Evolutionary conservation across 345 rosid species (phyloP).

Genomic region (Salix purpurea): DNA sequence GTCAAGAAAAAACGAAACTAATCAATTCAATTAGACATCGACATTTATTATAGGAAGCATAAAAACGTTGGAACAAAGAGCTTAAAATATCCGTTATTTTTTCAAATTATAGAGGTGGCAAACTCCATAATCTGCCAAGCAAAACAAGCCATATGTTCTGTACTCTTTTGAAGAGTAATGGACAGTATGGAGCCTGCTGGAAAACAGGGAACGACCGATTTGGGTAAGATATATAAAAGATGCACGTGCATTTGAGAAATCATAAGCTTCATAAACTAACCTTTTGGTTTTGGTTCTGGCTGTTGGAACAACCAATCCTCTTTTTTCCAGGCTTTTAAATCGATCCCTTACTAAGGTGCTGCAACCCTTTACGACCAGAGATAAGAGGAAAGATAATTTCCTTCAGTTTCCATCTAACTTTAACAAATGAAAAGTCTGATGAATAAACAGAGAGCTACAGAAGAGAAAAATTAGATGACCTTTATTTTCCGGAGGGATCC

Average conservation of each 20-base stretch:
- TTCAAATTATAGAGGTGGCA: neutral
- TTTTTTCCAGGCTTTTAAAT: constrained; percentile 82
- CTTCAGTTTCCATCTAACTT: neutral
- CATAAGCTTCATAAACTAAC: constrained; percentile 28
- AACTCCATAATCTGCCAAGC: neutral
- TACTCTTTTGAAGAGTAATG: neutral
- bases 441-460: constrained; percentile 3
- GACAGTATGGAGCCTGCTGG: neutral
- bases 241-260: neutral
- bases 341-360: constrained; percentile 82
- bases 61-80: neutral
- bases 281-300: constrained; percentile 47
- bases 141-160: neutral
- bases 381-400: neutral
- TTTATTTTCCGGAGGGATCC: constrained; percentile 86
- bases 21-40: neutral
- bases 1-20: no score
- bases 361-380: constrained; percentile 51
- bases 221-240: neutral
- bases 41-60: no score
- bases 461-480: constrained; percentile 31
- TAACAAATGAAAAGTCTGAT: neutral
- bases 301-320: constrained; percentile 74
- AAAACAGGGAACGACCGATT: neutral
- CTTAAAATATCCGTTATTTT: neutral